Base-by-base conservation (phyloP, 1,284 basidiomycete genomes). In the Ganoderma sinense region DNA sequence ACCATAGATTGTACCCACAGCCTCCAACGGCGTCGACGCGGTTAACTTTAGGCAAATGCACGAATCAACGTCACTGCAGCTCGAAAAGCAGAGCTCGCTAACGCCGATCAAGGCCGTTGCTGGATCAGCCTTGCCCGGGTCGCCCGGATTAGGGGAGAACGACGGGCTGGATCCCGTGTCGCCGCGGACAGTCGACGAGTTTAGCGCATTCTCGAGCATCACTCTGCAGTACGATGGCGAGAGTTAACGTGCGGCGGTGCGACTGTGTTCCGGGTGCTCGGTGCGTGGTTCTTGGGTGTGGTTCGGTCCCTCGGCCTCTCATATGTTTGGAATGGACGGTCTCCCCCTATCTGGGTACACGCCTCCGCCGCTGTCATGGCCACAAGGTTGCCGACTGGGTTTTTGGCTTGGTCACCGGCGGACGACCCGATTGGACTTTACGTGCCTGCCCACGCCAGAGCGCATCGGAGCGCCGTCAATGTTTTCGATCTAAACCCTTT, bases 41-140 rank as follows among this genome's bases (percentile, higher is more conserved):
- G 90, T 93, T 81, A 97, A 98, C 84, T 98, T 97, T 86, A 91
- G 97, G 62, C 89, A 93, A 68, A 85, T 98, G 78, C 92, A 96
- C 74, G 97, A 99, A 82, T 95, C 93, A 60, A 90, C 91, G 73
- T 96, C 94, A 71, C 85, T 98, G 77, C 95, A 98, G 80, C 88
- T 98, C 73, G 96, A 97, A 75, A 87, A 87, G 70, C 80, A 82
- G 72, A 72, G 76, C 53, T 65, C 73, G 65, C 67, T 71, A n/a
- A 71, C 72, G n/a, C 71, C 74, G 76, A 82, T 81, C 70, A 74
- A 78, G 64, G 80, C 84, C 45, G 78, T 82, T 16, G 82, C 82
- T 41, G 81, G 79, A 51, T 77, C 78, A 41, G 72, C 76, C 40
- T 77, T 79, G 14, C 81, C 82, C 5, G 81, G 81, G 18, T 85